Conservation (phyloP, 2,329 filamentous ascomycete genomes). For the Mycosphaerella arachidis region DNA sequence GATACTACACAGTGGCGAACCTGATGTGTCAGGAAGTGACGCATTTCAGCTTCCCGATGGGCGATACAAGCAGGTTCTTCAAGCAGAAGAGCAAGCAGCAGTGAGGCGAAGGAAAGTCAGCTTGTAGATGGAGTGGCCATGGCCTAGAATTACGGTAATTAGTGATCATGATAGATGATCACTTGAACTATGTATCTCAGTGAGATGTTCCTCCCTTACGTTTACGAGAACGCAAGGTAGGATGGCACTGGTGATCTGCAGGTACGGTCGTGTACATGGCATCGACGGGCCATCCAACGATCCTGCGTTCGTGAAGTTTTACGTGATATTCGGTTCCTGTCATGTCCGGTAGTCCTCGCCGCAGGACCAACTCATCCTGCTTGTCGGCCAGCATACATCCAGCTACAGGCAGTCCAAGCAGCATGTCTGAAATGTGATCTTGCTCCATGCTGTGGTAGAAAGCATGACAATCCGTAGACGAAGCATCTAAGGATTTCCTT, state of each 20-base stretch:
- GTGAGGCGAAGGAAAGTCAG: not conserved
- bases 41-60: slow-evolving; percentile 39
- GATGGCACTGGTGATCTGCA: not conserved
- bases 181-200: not conserved
- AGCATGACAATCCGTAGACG: no score
- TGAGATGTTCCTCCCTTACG: not conserved
- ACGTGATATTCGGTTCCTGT: not conserved
- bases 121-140: not conserved
- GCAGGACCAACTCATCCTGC: not conserved
- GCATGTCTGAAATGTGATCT: no score
- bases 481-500: no score
- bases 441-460: no score
- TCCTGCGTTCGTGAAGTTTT: not conserved
- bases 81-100: slow-evolving; percentile 26
- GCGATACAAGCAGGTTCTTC: slow-evolving; percentile 41
- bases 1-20: slow-evolving; percentile 45
- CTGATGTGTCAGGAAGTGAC: slow-evolving; percentile 40
- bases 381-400: not conserved
- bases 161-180: not conserved
- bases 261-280: not conserved
- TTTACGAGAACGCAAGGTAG: not conserved
- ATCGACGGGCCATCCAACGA: not conserved
- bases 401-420: not conserved
- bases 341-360: not conserved
- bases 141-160: not conserved